Evolutionary conservation across 1,284 basidiomycete species (phyloP).

Genomic region (Leccinum pallidistipes): DNA sequence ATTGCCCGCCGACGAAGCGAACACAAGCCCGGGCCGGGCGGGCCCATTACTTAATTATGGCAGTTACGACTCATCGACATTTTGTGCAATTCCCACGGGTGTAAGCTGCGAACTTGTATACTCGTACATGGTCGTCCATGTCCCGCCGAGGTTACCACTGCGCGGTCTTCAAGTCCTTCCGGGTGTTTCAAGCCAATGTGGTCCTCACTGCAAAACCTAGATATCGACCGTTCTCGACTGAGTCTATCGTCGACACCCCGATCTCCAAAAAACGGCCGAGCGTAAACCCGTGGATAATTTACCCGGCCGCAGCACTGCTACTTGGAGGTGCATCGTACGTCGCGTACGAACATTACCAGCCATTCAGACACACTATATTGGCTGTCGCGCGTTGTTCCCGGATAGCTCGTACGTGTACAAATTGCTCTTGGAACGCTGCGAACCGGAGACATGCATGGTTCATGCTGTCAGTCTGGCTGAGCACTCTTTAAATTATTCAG

Average conservation of each 20-base stretch:
- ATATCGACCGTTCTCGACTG: constrained; percentile 16
- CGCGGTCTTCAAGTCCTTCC: constrained; percentile 17
- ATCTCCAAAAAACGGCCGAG: constrained; percentile 6
- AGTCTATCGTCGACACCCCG: background rate
- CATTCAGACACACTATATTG: constrained; percentile 62
- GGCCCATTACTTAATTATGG: no score
- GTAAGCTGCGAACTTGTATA: background rate
- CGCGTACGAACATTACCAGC: constrained; percentile 60
- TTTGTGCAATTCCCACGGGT: background rate
- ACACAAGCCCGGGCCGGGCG: no score
- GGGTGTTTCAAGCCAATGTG: constrained; percentile 9
- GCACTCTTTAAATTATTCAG: constrained; percentile 33
- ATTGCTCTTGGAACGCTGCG: constrained; percentile 3
- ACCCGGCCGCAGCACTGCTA: constrained; percentile 21
- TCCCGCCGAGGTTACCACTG: constrained; percentile 16
- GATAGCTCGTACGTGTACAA: constrained; percentile 51
- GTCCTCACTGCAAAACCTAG: constrained; percentile 3
- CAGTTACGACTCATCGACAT: background rate
- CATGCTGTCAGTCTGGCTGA: background rate
- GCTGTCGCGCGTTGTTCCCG: constrained; percentile 75
- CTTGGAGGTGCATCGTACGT: constrained; percentile 42
- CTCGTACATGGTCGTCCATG: constrained; percentile 18
- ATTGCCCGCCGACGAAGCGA: no score
- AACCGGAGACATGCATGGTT: constrained; percentile 2
- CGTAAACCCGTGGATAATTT: constrained; percentile 26